phyloP scores from a whole-genome alignment of 352 stramenopile species.

The Pythium rishiriense region DNA sequence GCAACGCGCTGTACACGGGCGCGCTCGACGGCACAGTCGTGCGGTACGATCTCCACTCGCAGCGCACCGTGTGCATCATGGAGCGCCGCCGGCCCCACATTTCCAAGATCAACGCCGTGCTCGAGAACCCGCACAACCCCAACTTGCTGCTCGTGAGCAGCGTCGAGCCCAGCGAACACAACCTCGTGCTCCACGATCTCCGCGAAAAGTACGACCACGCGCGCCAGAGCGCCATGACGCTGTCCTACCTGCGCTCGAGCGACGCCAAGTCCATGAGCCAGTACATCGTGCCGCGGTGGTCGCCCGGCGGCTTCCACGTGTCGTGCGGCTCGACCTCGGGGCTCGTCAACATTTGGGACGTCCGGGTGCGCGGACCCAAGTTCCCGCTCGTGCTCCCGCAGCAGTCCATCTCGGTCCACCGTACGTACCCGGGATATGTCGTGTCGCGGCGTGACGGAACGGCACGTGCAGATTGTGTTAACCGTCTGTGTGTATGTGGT shows the following conservation, averaged over 20 bases:
- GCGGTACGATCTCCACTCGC: conserved; percentile 66
- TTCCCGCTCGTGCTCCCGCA: conserved; percentile 65
- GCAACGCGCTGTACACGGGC: conserved; percentile 64
- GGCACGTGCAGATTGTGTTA: neutral
- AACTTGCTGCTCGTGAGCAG: conserved; percentile 77
- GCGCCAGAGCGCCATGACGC: conserved; percentile 51
- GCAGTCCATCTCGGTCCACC: conserved; percentile 70
- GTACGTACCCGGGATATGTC: conserved; percentile 46
- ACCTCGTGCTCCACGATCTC: conserved; percentile 73
- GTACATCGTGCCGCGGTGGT: conserved; percentile 86
- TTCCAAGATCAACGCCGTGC: conserved; percentile 81
- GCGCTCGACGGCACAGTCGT: conserved; percentile 73
- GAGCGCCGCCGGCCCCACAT: conserved; percentile 78
- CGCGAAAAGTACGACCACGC: conserved; percentile 44
- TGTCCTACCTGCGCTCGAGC: conserved; percentile 54
- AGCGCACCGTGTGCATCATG: conserved; percentile 42
- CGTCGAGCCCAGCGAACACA: conserved; percentile 65
- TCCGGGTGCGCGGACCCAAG: conserved; percentile 59
- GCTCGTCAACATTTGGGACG: conserved; percentile 65
- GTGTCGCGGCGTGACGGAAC: too few relatives aligned
- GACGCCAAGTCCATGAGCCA: conserved; percentile 73
- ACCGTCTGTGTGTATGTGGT: too few relatives aligned
- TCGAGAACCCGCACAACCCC: conserved; percentile 84
- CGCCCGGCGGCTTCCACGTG: conserved; percentile 43
- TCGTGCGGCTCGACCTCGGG: conserved; percentile 40